phyloP scores from a whole-genome alignment of 352 stramenopile genomes.

The Globisporangium sylvaticum region DNA sequence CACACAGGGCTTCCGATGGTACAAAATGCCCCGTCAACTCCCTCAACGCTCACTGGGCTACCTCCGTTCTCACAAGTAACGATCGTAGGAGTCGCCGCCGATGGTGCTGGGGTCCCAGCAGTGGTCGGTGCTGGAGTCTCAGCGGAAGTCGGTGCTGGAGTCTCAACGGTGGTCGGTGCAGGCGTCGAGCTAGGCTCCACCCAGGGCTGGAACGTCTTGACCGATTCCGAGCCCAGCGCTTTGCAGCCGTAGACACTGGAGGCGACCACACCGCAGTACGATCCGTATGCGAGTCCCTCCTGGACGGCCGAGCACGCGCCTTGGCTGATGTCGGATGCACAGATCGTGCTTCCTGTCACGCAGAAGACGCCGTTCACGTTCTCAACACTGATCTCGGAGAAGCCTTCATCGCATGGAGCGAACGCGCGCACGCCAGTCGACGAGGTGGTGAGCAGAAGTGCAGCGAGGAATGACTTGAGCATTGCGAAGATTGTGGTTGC shows the following conservation, averaged over 20 bases:
- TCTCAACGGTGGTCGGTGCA: not conserved
- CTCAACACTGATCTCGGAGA: slow-evolving; percentile 7
- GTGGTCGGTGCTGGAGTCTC: not conserved
- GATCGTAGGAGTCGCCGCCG: too few relatives aligned
- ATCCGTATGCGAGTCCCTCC: not conserved
- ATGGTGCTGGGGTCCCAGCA: slow-evolving; percentile 42
- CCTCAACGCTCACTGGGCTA: too few relatives aligned
- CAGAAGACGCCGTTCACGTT: slow-evolving; percentile 8
- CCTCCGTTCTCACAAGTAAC: too few relatives aligned
- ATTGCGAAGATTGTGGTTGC: not conserved
- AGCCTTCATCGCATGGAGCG: not conserved
- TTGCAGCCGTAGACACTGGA: slow-evolving; percentile 14
- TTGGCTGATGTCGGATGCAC: not conserved
- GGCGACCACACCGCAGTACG: slow-evolving; percentile 12
- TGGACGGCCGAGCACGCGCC: not conserved
- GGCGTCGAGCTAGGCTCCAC: not conserved
- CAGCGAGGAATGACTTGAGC: slow-evolving; percentile 5
- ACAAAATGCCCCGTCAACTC: too few relatives aligned
- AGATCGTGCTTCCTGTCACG: slow-evolving; percentile 6
- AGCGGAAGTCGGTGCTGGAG: not conserved
- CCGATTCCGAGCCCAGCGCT: not conserved
- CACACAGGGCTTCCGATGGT: too few relatives aligned
- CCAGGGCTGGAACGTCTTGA: slow-evolving; percentile 2
- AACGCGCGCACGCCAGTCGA: not conserved
- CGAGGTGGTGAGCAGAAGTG: not conserved